phyloP scores from a whole-genome alignment of 768 basidiomycete species.

The Pleurotus djamor region DNA sequence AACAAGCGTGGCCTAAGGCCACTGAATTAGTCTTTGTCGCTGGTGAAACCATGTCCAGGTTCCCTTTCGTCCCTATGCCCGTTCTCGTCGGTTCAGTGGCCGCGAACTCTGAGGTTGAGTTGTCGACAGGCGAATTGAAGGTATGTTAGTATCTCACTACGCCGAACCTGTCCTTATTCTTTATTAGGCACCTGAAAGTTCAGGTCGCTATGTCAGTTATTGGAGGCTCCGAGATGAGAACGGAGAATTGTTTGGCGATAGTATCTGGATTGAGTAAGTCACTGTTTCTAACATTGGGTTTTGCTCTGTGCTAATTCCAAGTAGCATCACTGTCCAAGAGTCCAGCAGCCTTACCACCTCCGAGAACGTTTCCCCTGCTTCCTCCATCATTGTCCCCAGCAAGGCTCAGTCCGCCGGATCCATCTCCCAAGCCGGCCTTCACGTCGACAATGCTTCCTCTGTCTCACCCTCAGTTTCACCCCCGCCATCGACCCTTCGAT shows the following conservation, averaged over 20 bases:
- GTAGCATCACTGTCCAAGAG: slow-evolving; percentile 69
- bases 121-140: slow-evolving; percentile 77
- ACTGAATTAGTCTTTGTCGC: slow-evolving; percentile 72
- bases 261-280: slow-evolving; percentile 78
- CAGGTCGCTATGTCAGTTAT: slow-evolving; percentile 74
- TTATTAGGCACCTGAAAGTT: slow-evolving; percentile 63
- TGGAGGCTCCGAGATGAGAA: slow-evolving; percentile 67
- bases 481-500: not conserved
- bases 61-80: slow-evolving; percentile 19
- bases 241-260: slow-evolving; percentile 65
- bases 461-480: not conserved
- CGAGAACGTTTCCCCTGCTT: slow-evolving; percentile 53
- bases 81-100: slow-evolving; percentile 56
- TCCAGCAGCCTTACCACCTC: slow-evolving; percentile 27
- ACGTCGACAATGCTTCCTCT: not conserved
- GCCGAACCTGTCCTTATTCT: not conserved
- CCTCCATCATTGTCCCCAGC: slow-evolving; percentile 53
- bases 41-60: slow-evolving; percentile 56
- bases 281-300: not conserved
- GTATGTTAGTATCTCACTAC: slow-evolving; percentile 26
- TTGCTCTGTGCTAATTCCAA: not conserved
- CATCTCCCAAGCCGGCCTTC: not conserved
- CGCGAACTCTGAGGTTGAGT: slow-evolving; percentile 56
- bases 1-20: slow-evolving; percentile 59
- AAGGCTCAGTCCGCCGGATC: slow-evolving; percentile 48